A percentile compares a stretch with the other conserved stretches of the same genome.
Evolutionary conservation across 2,329 filamentous ascomycete genomes (phyloP).

Genomic region (Microdochium bolleyi): DNA sequence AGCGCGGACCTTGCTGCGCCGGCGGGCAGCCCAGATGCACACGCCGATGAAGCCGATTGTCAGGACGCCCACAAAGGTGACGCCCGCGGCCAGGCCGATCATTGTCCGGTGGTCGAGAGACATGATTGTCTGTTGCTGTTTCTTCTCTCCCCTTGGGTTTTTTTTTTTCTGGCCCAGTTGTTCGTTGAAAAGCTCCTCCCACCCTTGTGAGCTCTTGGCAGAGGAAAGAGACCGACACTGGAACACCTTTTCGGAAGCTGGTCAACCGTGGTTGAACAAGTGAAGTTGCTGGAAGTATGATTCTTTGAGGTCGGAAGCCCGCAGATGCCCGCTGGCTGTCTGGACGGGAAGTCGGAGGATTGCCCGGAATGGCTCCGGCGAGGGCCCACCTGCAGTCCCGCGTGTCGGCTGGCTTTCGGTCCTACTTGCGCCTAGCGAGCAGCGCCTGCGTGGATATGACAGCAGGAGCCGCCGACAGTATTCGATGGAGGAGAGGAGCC

Average conservation of each 20-base stretch:
- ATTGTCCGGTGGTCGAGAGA: background rate
- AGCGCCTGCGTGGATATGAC: background rate
- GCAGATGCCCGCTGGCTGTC: too few relatives aligned
- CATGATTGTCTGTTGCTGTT: background rate
- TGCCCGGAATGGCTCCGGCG: background rate
- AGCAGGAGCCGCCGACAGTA: background rate
- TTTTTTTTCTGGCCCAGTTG: too few relatives aligned
- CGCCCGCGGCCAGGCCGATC: background rate
- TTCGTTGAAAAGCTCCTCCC: background rate
- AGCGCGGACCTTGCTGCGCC: background rate
- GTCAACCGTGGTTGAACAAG: background rate
- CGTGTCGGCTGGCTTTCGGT: background rate
- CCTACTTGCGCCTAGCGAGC: background rate
- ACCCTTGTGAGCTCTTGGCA: background rate
- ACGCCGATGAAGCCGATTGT: background rate
- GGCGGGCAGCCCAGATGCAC: background rate
- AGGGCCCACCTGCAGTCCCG: background rate
- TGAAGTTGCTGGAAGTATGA: background rate
- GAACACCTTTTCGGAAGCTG: too few relatives aligned
- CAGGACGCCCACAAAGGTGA: background rate
- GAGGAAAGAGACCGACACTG: background rate
- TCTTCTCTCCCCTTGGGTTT: too few relatives aligned
- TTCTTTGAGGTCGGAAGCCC: too few relatives aligned
- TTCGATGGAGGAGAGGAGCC: background rate
- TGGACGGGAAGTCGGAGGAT: background rate